A percentile compares a stretch with the other conserved stretches of the same genome.
Evolutionary conservation across 2,329 filamentous ascomycete genomes (phyloP).

Genomic region (Aspergillus texensis): DNA sequence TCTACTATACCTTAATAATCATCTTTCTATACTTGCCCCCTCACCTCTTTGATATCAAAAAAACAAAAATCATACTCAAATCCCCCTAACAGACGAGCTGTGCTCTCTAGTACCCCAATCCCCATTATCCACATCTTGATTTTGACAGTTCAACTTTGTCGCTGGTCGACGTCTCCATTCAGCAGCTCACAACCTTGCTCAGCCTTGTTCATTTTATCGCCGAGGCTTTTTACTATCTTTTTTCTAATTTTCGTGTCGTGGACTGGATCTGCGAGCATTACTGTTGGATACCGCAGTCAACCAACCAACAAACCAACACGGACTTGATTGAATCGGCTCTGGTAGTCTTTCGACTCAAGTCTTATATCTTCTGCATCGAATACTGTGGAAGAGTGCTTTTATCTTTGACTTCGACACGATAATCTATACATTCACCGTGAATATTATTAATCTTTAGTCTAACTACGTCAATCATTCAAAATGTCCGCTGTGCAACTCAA

Average conservation of each 20-base stretch:
- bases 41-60: constrained; percentile 24
- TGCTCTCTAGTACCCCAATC: constrained; percentile 35
- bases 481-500: constrained; percentile 94
- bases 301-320: constrained; percentile 21
- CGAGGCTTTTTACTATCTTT: constrained; percentile 18
- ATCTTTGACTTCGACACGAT: constrained; percentile 26
- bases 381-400: constrained; percentile 8
- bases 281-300: constrained; percentile 15
- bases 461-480: constrained; percentile 46
- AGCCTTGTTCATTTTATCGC: constrained; percentile 20
- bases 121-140: constrained; percentile 22
- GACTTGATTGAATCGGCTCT: constrained; percentile 27
- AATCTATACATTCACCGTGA: constrained; percentile 20
- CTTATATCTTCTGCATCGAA: constrained; percentile 22
- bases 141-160: constrained; percentile 31
- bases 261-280: constrained; percentile 32
- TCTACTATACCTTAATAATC: constrained; percentile 42
- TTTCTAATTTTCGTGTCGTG: constrained; percentile 32
- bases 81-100: constrained; percentile 38
- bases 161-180: constrained; percentile 36
- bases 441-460: constrained; percentile 35
- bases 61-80: constrained; percentile 41
- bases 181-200: constrained; percentile 32
- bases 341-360: constrained; percentile 30
- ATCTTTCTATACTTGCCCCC: constrained; percentile 15